Percentiles rank a stretch among this genome's conserved stretches.
Evolutionary conservation across 2,329 filamentous ascomycete genomes (phyloP).

Genomic region (Ophiostoma tasmaniense): DNA sequence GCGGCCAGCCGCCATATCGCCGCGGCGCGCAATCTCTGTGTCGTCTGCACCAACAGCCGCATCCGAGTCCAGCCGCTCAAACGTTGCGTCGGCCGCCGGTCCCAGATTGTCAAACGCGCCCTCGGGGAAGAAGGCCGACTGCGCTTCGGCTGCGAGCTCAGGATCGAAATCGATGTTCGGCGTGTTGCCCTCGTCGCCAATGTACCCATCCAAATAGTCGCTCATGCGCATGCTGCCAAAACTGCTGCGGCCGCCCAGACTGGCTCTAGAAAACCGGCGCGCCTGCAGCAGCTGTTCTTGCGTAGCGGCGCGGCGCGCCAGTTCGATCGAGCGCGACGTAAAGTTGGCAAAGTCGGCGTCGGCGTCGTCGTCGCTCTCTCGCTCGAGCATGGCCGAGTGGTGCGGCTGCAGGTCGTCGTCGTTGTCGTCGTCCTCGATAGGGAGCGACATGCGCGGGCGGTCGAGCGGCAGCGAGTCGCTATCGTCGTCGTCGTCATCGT

Average conservation of each 20-base stretch:
- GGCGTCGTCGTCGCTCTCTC: constrained; percentile 35
- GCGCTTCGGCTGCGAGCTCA: constrained; percentile 16
- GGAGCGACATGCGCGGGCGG: constrained; percentile 47
- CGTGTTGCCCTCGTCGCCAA: constrained; percentile 25
- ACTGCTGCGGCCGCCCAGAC: constrained; percentile 45
- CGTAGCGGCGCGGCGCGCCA: constrained; percentile 44
- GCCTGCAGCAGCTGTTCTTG: constrained; percentile 33
- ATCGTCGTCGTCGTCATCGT: constrained; percentile 36
- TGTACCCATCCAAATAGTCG: constrained; percentile 36
- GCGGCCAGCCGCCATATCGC: constrained; percentile 29
- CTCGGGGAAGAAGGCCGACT: constrained; percentile 46
- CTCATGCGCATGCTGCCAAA: constrained; percentile 46
- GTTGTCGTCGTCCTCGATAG: constrained; percentile 41
- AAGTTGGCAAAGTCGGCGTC: constrained; percentile 41
- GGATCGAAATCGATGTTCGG: constrained; percentile 34
- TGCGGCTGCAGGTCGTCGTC: constrained; percentile 46
- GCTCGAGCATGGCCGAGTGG: constrained; percentile 45
- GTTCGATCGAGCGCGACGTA: constrained; percentile 51
- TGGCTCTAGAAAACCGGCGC: constrained; percentile 42
- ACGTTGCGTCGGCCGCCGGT: constrained; percentile 32
- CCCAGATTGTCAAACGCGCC: constrained; percentile 36
- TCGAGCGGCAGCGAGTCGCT: constrained; percentile 44
- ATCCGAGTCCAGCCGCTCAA: constrained; percentile 32
- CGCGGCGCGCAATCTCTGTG: constrained; percentile 20
- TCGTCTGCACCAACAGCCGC: constrained; percentile 27